Evolutionary conservation across 768 basidiomycete species (phyloP), one percentile per base, ranked within the genome.

Genomic region (Leccinellum rugosiceps): DNA sequence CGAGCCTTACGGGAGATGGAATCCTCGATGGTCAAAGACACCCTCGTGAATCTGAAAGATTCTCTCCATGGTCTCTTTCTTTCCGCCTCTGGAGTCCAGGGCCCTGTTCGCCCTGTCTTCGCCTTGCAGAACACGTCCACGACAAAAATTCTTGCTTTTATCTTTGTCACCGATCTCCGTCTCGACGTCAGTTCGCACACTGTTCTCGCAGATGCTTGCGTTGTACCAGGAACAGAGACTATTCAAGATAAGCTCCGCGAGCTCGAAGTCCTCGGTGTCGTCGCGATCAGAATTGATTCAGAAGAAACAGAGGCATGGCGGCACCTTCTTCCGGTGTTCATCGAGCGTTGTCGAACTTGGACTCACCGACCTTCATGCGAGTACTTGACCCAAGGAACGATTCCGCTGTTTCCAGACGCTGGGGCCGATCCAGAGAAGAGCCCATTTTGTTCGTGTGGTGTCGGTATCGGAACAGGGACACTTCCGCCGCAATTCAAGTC

Each of bases 301-400:
- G 45, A 62, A 17, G 68, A 69, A 57, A 45, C 55, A 28, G 59
- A 59, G 25, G 75, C 74, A 1, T 86, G 83, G 85, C 78, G 78
- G 48, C 72, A 78, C 53, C 74, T 84, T 26, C 65, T 85, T 2
- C 83, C 83, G 4, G 70, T 72, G 7, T 62, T 82, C 30, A 76
- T 75, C 3, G 85, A 85, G 63, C 77, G 82, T 38, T 83, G 83
- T 56, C 77, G 82, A 25, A 74, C 70, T 0, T 85, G 83, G 83
- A 62, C 66, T 9, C 84, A 86, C 63, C 62, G 56, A 15, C 34
- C 64, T 3, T 66, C 66, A 17, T 86, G 85, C 71, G 80, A 81
- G 65, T 28, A 47, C 63, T n/a, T 60, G 17, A 17, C 58, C 49
- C 38, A 72, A 55, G 50, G 61, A 6, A 41, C 14, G 15, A 68